Conservation (phyloP, 495 filamentous ascomycete genomes). For the Clavariopsis aquatica region DNA sequence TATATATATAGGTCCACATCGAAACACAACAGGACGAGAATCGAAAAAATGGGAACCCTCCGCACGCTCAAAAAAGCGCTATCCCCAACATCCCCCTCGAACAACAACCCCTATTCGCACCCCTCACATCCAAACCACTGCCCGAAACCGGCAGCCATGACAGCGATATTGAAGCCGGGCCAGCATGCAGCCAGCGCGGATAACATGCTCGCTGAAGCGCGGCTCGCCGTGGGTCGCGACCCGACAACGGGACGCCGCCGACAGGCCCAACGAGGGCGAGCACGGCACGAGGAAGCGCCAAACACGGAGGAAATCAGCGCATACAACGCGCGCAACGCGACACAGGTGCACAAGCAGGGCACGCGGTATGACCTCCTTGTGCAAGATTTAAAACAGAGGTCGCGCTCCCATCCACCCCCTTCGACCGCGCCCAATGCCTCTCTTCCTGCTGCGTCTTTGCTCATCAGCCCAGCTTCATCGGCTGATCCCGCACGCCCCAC, state of each 20-base stretch:
- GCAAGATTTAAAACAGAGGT: neutral
- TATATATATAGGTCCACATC: neutral
- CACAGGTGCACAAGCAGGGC: neutral
- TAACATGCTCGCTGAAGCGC: constrained; percentile 16
- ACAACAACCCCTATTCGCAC: constrained; percentile 17
- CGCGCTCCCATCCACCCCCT: neutral
- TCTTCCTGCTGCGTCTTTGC: no score
- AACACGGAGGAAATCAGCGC: constrained; percentile 6
- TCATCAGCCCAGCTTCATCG: no score
- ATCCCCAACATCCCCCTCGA: neutral
- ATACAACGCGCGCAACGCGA: neutral
- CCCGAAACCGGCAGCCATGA: neutral
- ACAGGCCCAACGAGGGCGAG: neutral
- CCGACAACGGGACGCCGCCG: neutral
- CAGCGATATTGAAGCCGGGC: neutral
- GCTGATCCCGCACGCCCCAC: neutral
- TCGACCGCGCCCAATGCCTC: neutral
- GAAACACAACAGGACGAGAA: neutral
- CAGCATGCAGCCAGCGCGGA: neutral
- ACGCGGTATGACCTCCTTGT: constrained; percentile 4
- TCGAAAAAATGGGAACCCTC: neutral
- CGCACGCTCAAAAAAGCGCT: constrained; percentile 10
- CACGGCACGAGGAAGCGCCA: neutral
- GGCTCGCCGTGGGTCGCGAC: constrained; percentile 7
- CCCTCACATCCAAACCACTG: constrained; percentile 11